These are phyloP conservation scores for Trichophaea hybrida DNA, from an alignment of 2,329 filamentous ascomycete species.

Conservation along the genomic window DNA sequence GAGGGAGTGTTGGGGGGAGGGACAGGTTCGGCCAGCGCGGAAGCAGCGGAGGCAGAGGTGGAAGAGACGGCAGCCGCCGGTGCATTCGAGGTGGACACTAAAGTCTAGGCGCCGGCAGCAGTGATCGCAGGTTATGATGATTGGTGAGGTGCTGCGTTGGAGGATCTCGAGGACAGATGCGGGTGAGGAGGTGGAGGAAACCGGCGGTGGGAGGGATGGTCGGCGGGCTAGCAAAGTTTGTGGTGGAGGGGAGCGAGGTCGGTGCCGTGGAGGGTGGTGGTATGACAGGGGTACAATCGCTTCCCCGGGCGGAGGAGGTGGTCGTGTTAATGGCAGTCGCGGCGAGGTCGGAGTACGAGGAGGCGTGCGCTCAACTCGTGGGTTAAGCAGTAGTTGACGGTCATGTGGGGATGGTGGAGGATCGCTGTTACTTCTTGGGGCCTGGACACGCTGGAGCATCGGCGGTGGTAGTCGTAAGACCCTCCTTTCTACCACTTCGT, in stretches of 20 bases:
- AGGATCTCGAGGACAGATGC: conserved; percentile 2
- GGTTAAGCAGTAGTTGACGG: background rate
- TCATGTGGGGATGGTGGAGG: background rate
- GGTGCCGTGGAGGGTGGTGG: background rate
- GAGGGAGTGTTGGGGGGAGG: background rate
- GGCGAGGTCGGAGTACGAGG: background rate
- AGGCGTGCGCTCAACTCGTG: background rate
- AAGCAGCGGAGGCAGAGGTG: conserved; percentile 4
- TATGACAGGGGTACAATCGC: background rate
- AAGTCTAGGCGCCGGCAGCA: background rate
- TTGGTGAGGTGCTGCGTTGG: background rate
- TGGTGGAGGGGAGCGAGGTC: background rate
- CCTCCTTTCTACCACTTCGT: background rate
- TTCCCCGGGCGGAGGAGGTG: background rate
- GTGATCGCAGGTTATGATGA: conserved; percentile 6
- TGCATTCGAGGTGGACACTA: conserved; percentile 1
- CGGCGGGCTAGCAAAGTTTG: background rate
- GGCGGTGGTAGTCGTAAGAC: background rate
- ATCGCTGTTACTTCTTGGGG: conserved; percentile 3
- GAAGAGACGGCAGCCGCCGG: background rate
- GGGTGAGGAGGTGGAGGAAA: background rate
- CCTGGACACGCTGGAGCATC: background rate
- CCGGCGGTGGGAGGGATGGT: background rate
- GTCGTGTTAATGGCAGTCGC: background rate
- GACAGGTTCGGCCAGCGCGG: background rate